Conservation (phyloP, 495 filamentous ascomycete species). For the Penicillium daleae region DNA sequence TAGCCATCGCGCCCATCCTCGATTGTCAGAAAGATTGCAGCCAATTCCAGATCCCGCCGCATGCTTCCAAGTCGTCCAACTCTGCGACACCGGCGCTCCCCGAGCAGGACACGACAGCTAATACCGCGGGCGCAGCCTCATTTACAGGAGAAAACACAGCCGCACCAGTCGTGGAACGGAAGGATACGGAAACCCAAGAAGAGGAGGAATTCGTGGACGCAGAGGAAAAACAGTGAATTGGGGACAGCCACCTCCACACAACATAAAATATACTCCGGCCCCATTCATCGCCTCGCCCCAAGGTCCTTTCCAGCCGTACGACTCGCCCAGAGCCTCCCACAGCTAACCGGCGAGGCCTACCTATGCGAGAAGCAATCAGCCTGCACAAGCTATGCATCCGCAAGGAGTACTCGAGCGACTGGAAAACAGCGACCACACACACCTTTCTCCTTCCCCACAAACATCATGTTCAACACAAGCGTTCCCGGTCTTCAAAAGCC, state of each 20-base stretch:
- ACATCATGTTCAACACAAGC: slow-evolving; percentile 38
- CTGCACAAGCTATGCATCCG: slow-evolving; percentile 29
- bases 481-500: slow-evolving; percentile 22
- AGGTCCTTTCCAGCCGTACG: background rate
- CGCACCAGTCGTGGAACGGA: slow-evolving; percentile 40
- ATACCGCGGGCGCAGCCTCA: slow-evolving; percentile 25
- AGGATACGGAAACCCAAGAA: slow-evolving; percentile 52
- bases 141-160: slow-evolving; percentile 15
- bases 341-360: slow-evolving; percentile 2
- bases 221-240: slow-evolving; percentile 36
- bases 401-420: slow-evolving; percentile 14
- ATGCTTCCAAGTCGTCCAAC: slow-evolving; percentile 18
- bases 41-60: slow-evolving; percentile 49
- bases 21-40: slow-evolving; percentile 62
- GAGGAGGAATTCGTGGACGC: slow-evolving; percentile 66
- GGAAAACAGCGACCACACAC: slow-evolving; percentile 9
- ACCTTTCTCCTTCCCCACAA: slow-evolving; percentile 9
- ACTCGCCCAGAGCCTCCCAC: background rate
- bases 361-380: slow-evolving; percentile 30
- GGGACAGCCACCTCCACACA: background rate
- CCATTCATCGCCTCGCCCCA: slow-evolving; percentile 9
- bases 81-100: slow-evolving; percentile 11
- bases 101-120: slow-evolving; percentile 26
- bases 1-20: slow-evolving; percentile 83
- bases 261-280: background rate